Base-by-base conservation (phyloP, 1,284 basidiomycete species). In the Ceratobasidium theobromae region DNA sequence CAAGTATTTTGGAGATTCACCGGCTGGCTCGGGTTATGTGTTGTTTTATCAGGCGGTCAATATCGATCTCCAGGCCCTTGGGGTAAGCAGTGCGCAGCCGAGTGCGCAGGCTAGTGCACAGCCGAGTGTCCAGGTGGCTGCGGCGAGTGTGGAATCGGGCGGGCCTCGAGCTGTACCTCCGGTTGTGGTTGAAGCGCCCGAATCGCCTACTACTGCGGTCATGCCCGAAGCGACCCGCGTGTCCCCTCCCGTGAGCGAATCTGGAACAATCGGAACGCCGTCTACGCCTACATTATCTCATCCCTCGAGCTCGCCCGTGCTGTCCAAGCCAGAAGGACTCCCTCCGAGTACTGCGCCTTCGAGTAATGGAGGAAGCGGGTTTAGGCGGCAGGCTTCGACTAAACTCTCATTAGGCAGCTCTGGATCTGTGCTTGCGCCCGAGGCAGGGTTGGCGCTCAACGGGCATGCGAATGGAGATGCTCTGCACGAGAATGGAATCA, bases 31-130 rank as follows among this genome's bases (percentile, higher is more conserved):
- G 40, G 97, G 95, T 21, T 99, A 99, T 76, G 95, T 99, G 27
- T 81, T 99, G 38, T 99, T 97, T 78, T 99, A 99, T 76, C 95
- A 98, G 77, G 95, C 95, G 12, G 87, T 85, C 16, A 93, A 98
- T 75, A 81, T 95, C 65, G 87, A 95, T 73, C 78, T 84, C 35
- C 73, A 77, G n/a, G 79, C 81, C 16, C 81, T 95, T 16, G 93
- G 93, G 1, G 75, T 92, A 11, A 58, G 46, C 40, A 58, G n/a
- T 16, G 28, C 54, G 9, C 57, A 43, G 9, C 81, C 79, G 25
- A 60, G 30, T 21, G 9, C 18, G 43, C 43, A 11, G 35, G 35
- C 35, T 8, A 8, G 35, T 6, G 35, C 8, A 6, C 6, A 16
- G 16, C 35, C 8, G 16, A 38, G 6, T 6, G 35, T n/a, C n/a